Conservation (phyloP, 495 filamentous ascomycete genomes). For the Lentithecium fluviatile region DNA sequence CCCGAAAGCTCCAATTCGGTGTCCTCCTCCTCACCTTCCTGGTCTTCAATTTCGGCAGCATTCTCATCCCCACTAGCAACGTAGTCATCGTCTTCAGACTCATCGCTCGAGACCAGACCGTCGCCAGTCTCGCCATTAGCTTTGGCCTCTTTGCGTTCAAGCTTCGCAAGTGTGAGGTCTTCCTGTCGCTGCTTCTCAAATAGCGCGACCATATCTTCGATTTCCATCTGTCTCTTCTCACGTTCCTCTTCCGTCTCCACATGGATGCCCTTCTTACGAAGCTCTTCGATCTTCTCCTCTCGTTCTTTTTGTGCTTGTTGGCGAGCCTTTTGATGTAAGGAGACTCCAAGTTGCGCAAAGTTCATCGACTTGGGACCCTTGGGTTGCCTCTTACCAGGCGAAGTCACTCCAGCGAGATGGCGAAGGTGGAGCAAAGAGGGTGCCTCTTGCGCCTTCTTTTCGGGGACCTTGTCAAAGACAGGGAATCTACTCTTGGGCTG, state of each 20-base stretch:
- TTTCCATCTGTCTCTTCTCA: conserved; percentile 70
- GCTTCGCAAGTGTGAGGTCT: conserved; percentile 71
- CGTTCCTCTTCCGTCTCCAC: conserved; percentile 86
- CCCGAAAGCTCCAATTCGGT: conserved; percentile 40
- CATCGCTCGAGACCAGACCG: conserved; percentile 55
- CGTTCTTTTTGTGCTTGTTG: conserved; percentile 77
- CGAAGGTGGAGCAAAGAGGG: conserved; percentile 66
- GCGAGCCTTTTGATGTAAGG: conserved; percentile 66
- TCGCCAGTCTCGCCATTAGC: conserved; percentile 55
- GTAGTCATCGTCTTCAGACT: conserved; percentile 62
- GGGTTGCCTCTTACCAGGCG: conserved; percentile 53
- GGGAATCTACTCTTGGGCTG: conserved; percentile 47
- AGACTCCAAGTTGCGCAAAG: conserved; percentile 64
- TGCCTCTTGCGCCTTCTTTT: conserved; percentile 58
- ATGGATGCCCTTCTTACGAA: conserved; percentile 74
- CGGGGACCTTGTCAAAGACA: conserved; percentile 69
- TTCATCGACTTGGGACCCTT: conserved; percentile 57
- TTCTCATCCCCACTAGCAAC: conserved; percentile 56
- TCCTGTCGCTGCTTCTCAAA: conserved; percentile 80
- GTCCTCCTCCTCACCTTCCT: conserved; percentile 44
- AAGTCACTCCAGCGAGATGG: conserved; percentile 72
- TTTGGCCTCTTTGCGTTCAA: conserved; percentile 70
- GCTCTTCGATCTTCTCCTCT: conserved; percentile 71
- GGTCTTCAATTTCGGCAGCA: conserved; percentile 45
- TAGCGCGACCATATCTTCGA: conserved; percentile 83